Evolutionary conservation across 1,139 yeast genomes (phyloP), one percentile per base, ranked within the genome.

Genomic region (Torulaspora globosa): DNA sequence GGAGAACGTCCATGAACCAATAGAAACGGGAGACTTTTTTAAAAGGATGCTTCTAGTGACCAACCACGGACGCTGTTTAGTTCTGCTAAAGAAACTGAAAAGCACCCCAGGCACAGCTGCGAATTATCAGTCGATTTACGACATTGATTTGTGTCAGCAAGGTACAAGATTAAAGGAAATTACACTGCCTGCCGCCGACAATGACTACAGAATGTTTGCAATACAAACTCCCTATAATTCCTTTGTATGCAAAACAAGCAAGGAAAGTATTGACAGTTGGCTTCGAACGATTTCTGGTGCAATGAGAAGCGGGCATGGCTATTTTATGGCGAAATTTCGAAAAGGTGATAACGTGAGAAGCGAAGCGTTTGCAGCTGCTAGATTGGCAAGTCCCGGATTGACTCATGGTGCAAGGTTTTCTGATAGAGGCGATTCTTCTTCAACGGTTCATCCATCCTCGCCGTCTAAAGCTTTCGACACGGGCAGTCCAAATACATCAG

Each of bases 161-260:
- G 65, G 63, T 4, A 44, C 48, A 2, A 52, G 39, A 16, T 37
- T 65, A 2, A 62, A 58, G 47, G 68, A 65, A 36, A 36, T 65
- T 21, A 38, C 42, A 19, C 41, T 49, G 15, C 53, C 50, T 26
- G 34, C 39, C 40, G 37, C 24, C 34, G 33, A 43, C 3, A 36
- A 28, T 14, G 39, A 42, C 8, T 33, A 47, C n/a, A 54, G 52
- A 29, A 45, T 48, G 12, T 51, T 62, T 18, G 58, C 55, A 1
- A 49, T 59, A 24, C 60, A 56, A 39, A 62, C 68, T 3, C 67
- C 67, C 3, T 60, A 54, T 44, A 55, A 59, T 36, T 56, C 67
- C 2, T 62, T 65, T 43, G 41, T 64, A 10, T 46, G 64, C 32
- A 46, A 51, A 33, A 47, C 59, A 34, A 26, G 51, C 21, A 49